Evolutionary conservation across 768 basidiomycete genomes (phyloP).

Genomic region (Termitomyces sp.): DNA sequence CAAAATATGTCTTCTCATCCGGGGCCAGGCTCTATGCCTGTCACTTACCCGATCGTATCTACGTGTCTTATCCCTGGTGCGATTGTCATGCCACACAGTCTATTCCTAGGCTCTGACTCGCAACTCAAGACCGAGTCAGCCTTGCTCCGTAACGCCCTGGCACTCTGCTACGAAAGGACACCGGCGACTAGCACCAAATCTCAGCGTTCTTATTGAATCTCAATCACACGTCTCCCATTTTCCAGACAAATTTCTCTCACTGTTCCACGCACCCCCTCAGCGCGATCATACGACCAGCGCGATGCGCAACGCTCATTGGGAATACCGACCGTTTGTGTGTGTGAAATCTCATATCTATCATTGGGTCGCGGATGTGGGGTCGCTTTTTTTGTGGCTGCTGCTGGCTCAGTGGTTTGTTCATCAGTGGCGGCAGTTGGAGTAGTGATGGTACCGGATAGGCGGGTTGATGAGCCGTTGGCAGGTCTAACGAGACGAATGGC

Average conservation of each 20-base stretch:
- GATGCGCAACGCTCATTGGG: slow-evolving; percentile 44
- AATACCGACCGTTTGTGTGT: slow-evolving; percentile 52
- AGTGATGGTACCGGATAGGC: no score
- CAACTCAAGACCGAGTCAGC: slow-evolving; percentile 71
- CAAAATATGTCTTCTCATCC: slow-evolving; percentile 49
- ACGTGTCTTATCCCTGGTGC: slow-evolving; percentile 64
- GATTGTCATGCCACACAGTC: slow-evolving; percentile 89
- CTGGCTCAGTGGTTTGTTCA: no score
- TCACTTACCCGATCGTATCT: slow-evolving; percentile 21
- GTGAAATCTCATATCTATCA: slow-evolving; percentile 61
- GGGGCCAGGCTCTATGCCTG: slow-evolving; percentile 65
- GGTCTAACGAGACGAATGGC: no score
- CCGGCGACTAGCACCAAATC: slow-evolving; percentile 1
- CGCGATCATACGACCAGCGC: slow-evolving; percentile 28
- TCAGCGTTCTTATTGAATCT: neutral
- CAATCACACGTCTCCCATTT: neutral
- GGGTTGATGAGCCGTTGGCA: no score
- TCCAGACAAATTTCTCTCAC: slow-evolving; percentile 22
- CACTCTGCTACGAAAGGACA: slow-evolving; percentile 13
- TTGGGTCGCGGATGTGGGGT: slow-evolving; percentile 58
- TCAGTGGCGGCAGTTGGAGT: no score
- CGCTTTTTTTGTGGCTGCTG: no score
- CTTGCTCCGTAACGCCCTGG: slow-evolving; percentile 21
- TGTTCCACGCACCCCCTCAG: slow-evolving; percentile 32
- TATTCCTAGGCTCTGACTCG: slow-evolving; percentile 86